phyloP scores from a whole-genome alignment of 768 basidiomycete species.

The Dacryopinax spathularia region DNA sequence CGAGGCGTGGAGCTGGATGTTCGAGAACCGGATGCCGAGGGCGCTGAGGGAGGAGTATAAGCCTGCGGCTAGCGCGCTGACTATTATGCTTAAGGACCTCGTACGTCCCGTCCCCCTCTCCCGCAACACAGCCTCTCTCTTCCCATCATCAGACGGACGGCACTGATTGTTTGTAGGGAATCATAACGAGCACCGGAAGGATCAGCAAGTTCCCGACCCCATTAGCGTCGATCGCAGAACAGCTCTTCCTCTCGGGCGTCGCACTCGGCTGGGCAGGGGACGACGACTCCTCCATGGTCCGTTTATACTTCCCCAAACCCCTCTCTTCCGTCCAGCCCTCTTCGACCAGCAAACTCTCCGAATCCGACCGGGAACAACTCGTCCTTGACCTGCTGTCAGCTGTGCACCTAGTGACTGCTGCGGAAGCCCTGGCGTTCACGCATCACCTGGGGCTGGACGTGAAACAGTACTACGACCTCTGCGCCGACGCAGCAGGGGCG shows the following conservation, averaged over 20 bases:
- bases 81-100: background rate
- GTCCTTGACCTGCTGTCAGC: background rate
- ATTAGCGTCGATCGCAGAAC: background rate
- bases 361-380: background rate
- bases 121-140: too few species aligned
- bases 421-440: background rate
- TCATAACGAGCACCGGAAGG: background rate
- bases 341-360: background rate
- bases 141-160: background rate
- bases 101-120: background rate
- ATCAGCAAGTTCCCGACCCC: background rate
- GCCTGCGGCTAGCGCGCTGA: background rate
- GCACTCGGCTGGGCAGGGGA: background rate
- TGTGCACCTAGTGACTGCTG: background rate
- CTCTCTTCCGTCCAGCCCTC: background rate
- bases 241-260: conserved; percentile 1
- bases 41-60: background rate
- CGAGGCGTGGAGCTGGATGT: background rate
- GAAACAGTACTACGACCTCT: background rate
- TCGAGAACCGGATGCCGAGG: background rate
- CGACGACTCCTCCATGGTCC: background rate
- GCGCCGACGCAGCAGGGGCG: background rate
- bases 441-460: background rate
- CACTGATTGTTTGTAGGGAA: background rate
- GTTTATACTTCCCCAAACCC: background rate